Evolutionary conservation across 2,329 filamentous ascomycete species (phyloP).

Genomic region (Pyrenochaeta sp.): DNA sequence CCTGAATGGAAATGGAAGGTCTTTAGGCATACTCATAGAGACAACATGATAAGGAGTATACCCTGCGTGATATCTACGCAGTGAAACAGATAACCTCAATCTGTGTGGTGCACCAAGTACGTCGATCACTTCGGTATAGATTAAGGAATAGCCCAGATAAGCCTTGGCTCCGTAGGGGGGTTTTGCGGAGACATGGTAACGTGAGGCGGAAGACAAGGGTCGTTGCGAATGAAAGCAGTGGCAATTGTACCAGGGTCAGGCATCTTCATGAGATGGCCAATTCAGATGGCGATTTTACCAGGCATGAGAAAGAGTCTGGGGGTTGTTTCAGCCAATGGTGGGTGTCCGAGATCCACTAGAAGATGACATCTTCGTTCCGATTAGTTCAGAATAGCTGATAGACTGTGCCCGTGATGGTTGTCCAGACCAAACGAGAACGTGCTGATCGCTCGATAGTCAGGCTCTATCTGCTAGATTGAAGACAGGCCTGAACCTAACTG

Average conservation of each 20-base stretch:
- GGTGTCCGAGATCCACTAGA: slow-evolving; percentile 2
- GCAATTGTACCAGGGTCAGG: slow-evolving; percentile 19
- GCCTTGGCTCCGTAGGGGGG: slow-evolving; percentile 26
- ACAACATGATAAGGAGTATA: slow-evolving; percentile 31
- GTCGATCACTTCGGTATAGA: slow-evolving; percentile 35
- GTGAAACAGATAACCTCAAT: slow-evolving; percentile 23
- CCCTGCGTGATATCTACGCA: slow-evolving; percentile 18
- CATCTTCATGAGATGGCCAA: slow-evolving; percentile 4
- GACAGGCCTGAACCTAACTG: not conserved
- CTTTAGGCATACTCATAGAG: slow-evolving; percentile 5
- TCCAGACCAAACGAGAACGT: slow-evolving; percentile 1
- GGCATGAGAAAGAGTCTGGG: slow-evolving; percentile 1
- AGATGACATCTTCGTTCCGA: not conserved
- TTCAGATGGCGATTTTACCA: not conserved
- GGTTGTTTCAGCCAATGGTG: slow-evolving; percentile 3
- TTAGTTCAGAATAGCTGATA: not conserved
- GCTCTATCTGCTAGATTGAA: not conserved
- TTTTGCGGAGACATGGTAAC: slow-evolving; percentile 7
- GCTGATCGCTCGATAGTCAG: slow-evolving; percentile 1
- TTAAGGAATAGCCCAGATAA: slow-evolving; percentile 26
- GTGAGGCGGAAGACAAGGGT: slow-evolving; percentile 14
- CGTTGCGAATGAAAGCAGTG: slow-evolving; percentile 3
- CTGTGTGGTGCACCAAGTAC: slow-evolving; percentile 21
- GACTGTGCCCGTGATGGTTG: not conserved
- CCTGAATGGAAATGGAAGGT: slow-evolving; percentile 26